Percentiles rank a stretch among this genome's conserved stretches.
Evolutionary conservation across 2,329 filamentous ascomycete genomes (phyloP).

Genomic region (Fusarium avenaceum): DNA sequence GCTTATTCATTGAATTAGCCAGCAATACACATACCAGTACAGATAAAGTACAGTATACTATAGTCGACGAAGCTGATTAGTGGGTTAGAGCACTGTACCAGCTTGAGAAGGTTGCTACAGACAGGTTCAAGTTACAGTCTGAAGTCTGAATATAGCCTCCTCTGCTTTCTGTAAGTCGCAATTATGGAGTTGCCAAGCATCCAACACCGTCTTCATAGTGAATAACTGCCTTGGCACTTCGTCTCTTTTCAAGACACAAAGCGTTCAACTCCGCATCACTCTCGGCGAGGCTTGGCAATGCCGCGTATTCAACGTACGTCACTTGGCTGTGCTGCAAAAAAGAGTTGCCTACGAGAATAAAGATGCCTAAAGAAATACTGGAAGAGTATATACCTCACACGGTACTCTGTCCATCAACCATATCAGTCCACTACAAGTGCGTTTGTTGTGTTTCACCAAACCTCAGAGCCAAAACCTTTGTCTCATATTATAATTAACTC

Average conservation of each 20-base stretch:
- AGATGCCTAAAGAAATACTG: slow-evolving; percentile 9
- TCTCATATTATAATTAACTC: slow-evolving; percentile 14
- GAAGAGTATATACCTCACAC: slow-evolving; percentile 1
- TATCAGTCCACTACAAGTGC: slow-evolving; percentile 10
- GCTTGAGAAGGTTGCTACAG: neutral
- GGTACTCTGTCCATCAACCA: neutral
- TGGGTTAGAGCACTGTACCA: neutral
- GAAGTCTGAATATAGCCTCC: slow-evolving; percentile 5
- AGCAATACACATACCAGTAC: neutral
- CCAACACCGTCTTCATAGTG: neutral
- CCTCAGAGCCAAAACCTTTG: slow-evolving; percentile 16
- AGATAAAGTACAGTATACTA: neutral
- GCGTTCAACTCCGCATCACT: slow-evolving; percentile 26
- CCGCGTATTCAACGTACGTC: slow-evolving; percentile 43
- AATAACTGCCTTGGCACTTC: slow-evolving; percentile 19
- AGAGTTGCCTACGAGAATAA: slow-evolving; percentile 19
- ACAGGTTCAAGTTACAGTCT: neutral
- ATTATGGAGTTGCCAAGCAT: slow-evolving; percentile 17
- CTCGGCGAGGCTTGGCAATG: slow-evolving; percentile 39
- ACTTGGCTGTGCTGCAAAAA: slow-evolving; percentile 34
- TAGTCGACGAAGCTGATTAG: slow-evolving; percentile 1
- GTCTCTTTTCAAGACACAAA: slow-evolving; percentile 18
- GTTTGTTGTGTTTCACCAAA: slow-evolving; percentile 20
- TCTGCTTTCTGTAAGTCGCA: neutral
- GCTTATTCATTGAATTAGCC: neutral